A percentile compares a stretch with the other conserved stretches of the same genome.
These are phyloP conservation scores for Mucor lusitanicus DNA, from an alignment of 371 early-diverging fungal genomes.

Conservation along the genomic window DNA sequence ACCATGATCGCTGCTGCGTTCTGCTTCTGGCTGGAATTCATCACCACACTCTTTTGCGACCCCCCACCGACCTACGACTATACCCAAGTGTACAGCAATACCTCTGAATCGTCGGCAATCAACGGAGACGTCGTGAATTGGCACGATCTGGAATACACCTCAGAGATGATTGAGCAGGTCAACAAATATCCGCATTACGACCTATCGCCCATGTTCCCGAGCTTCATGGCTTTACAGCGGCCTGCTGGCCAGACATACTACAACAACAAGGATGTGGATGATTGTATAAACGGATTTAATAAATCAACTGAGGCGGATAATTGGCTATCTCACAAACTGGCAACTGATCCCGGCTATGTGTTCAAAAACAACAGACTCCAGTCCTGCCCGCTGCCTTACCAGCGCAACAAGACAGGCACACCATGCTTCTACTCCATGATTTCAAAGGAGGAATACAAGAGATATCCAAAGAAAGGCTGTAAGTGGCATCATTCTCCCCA, in stretches of 20 bases:
- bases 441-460: slow-evolving; percentile 11
- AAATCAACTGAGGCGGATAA: slow-evolving; percentile 37
- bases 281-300: slow-evolving; percentile 37
- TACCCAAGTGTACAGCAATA: slow-evolving; percentile 26
- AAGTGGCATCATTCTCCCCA: not conserved
- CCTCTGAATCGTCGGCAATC: slow-evolving; percentile 26
- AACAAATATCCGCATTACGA: slow-evolving; percentile 39
- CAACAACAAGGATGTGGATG: slow-evolving; percentile 22
- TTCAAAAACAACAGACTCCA: slow-evolving; percentile 22
- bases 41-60: slow-evolving; percentile 47
- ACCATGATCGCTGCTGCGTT: slow-evolving; percentile 27
- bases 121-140: slow-evolving; percentile 45
- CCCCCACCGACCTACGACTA: slow-evolving; percentile 27
- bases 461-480: slow-evolving; percentile 32
- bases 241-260: slow-evolving; percentile 14
- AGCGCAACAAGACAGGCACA: slow-evolving; percentile 38
- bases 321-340: slow-evolving; percentile 39
- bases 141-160: slow-evolving; percentile 18
- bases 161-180: slow-evolving; percentile 30
- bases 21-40: slow-evolving; percentile 46
- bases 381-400: slow-evolving; percentile 41
- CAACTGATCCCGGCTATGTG: slow-evolving; percentile 38
- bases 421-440: slow-evolving; percentile 34
- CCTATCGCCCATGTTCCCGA: slow-evolving; percentile 49
- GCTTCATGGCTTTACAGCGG: slow-evolving; percentile 36